Percentiles rank a stretch among this genome's conserved stretches.
Evolutionary conservation across 768 basidiomycete genomes (phyloP).

Genomic region (Serendipita sp.): DNA sequence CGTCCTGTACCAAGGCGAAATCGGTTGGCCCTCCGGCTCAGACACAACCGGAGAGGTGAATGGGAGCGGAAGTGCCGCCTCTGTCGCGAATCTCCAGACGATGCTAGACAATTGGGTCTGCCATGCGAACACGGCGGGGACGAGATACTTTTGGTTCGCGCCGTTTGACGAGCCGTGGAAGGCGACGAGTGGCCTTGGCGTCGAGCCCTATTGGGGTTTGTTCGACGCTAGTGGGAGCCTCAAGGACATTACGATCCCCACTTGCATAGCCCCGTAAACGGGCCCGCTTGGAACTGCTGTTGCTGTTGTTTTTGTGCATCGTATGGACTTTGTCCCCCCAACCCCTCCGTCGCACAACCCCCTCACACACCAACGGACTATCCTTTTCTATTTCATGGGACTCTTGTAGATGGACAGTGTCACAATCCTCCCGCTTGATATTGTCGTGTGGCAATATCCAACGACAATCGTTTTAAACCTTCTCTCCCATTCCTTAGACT

Average conservation of each 20-base stretch:
- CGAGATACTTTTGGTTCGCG: background rate
- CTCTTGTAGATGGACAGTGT: too few relatives aligned
- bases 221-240: background rate
- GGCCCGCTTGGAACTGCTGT: too few relatives aligned
- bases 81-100: background rate
- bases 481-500: too few relatives aligned
- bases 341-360: too few relatives aligned
- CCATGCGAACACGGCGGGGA: background rate
- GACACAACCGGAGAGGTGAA: background rate
- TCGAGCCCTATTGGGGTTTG: background rate
- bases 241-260: background rate
- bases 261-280: too few relatives aligned
- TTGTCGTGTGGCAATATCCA: too few relatives aligned
- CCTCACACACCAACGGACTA: too few relatives aligned
- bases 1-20: constrained; percentile 6
- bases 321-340: too few relatives aligned
- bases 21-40: constrained; percentile 10
- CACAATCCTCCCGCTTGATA: too few relatives aligned
- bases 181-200: constrained; percentile 1
- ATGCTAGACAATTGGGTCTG: constrained; percentile 6
- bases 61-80: background rate
- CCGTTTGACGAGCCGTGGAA: constrained; percentile 1
- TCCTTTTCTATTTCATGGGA: too few relatives aligned
- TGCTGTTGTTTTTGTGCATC: too few relatives aligned
- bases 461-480: too few relatives aligned